Conservation (phyloP, 805 yeast species). For the Maudiozyma pseudohumilis region DNA sequence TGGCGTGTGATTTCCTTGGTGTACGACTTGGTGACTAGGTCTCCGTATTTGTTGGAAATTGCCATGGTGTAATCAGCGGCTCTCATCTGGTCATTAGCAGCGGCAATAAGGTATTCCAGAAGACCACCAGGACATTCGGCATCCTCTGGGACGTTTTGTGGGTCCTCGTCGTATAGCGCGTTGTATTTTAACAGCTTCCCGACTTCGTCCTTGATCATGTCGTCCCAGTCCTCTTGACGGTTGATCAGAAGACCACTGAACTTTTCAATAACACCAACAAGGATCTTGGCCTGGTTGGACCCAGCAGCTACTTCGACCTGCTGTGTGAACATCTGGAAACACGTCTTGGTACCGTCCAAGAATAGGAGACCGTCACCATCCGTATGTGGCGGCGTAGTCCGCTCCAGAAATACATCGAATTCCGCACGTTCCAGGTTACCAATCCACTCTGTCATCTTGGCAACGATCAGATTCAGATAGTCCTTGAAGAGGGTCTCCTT, state of each 20-base stretch:
- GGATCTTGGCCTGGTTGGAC: slow-evolving; percentile 68
- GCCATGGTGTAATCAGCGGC: slow-evolving; percentile 64
- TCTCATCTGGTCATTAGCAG: slow-evolving; percentile 75
- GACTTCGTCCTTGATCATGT: slow-evolving; percentile 45
- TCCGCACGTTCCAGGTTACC: slow-evolving; percentile 57
- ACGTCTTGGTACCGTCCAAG: slow-evolving; percentile 67
- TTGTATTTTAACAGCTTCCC: slow-evolving; percentile 29
- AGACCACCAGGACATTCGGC: slow-evolving; percentile 59
- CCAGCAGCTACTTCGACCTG: slow-evolving; percentile 84
- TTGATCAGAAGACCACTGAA: slow-evolving; percentile 51
- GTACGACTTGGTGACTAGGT: slow-evolving; percentile 53
- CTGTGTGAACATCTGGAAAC: slow-evolving; percentile 77
- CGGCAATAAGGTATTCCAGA: slow-evolving; percentile 69
- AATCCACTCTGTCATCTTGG: slow-evolving; percentile 82
- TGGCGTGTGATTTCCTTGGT: slow-evolving; percentile 46
- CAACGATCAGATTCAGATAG: slow-evolving; percentile 58
- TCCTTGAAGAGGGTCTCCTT: slow-evolving; percentile 69
- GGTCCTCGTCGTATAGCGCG: slow-evolving; percentile 24
- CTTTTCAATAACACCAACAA: slow-evolving; percentile 67
- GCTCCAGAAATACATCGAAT: slow-evolving; percentile 47
- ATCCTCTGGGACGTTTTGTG: slow-evolving; percentile 30
- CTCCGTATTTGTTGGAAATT: slow-evolving; percentile 52
- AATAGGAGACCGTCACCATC: slow-evolving; percentile 58
- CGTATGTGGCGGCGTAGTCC: slow-evolving; percentile 64
- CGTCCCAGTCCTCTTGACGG: slow-evolving; percentile 56